phyloP scores from a whole-genome alignment of 2,329 filamentous ascomycete genomes.

The Annulohypoxylon truncatum region DNA sequence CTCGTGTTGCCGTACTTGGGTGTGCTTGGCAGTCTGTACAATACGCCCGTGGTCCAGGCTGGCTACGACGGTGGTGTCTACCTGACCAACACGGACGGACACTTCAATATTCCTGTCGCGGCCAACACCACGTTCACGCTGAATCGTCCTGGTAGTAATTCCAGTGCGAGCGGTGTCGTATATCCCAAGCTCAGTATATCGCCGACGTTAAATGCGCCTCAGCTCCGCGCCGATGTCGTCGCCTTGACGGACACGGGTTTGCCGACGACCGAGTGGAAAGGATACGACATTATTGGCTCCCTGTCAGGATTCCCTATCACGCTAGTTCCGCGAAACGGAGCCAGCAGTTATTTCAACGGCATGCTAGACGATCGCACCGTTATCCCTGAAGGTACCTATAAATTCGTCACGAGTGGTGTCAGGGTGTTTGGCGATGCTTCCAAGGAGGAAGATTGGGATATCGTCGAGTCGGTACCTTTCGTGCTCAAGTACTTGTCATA shows the following conservation, averaged over 20 bases:
- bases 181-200: conserved; percentile 10
- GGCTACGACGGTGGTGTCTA: conserved; percentile 3
- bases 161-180: conserved; percentile 2
- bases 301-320: conserved; percentile 12
- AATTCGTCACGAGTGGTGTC: conserved; percentile 45
- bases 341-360: conserved; percentile 29
- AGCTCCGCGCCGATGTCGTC: conserved; percentile 17
- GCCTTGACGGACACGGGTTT: conserved; percentile 10
- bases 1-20: conserved; percentile 21
- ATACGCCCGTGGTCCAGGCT: background rate
- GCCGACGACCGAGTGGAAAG: conserved; percentile 16
- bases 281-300: conserved; percentile 12
- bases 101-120: conserved; percentile 8
- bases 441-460: conserved; percentile 44
- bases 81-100: conserved; percentile 5
- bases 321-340: conserved; percentile 13
- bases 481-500: conserved; percentile 8
- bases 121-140: conserved; percentile 18
- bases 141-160: conserved; percentile 3
- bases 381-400: conserved; percentile 46
- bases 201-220: conserved; percentile 7
- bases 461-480: conserved; percentile 43
- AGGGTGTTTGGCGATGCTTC: conserved; percentile 46
- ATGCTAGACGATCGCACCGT: conserved; percentile 44
- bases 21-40: conserved; percentile 11